Evolutionary conservation across 2,329 filamentous ascomycete species (phyloP), one percentile per base, ranked within the genome.

Genomic region (Aspergillus tubingensis): DNA sequence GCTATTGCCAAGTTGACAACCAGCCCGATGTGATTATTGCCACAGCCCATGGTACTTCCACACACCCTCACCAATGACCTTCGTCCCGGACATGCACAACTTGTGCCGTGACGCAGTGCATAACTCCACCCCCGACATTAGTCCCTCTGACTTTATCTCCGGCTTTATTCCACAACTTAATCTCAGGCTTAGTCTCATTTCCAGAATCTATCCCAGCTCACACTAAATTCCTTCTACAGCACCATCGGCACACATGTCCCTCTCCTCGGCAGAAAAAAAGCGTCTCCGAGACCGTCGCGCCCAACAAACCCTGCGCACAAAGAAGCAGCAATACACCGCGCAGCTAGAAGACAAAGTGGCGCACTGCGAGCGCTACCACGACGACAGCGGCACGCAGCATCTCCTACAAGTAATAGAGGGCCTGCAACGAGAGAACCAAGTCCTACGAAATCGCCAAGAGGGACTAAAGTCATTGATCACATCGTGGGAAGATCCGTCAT

Each of bases 241-340:
- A 21, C 41, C 3, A 21, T 10, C 17, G 21, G 2, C 32, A 15
- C 11, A 0, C 11, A 36, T 36, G 32, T 30, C 30, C 25, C 30
- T 56, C 25, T 39, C 49, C 3, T 39, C 57, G 0, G 57, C 39
- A 19, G 57, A 58, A 10, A 58, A 58, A 44, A 71, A 72, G 17
- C 67, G 70, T 17, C 59, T 69, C 1, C 63, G 70, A 38, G 70
- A 72, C 55, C 64, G 70, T n/a, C 66, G 63, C 13, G 68, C 70
- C 3, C 70, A 72, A 47, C 67, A 71, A 39, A 68, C 60, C 15
- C 64, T 72, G 3, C 68, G 70, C 32, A 62, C 66, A 32, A 72
- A 70, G 30, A 69, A 68, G 21, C 54, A 65, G 19, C 60, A 64
- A 8, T 62, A 68, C 17, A 61, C 50, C 21, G 17, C 62, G 10